phyloP scores from a whole-genome alignment of 805 yeast genomes.

The Groenewaldozyma tartarivorans region DNA sequence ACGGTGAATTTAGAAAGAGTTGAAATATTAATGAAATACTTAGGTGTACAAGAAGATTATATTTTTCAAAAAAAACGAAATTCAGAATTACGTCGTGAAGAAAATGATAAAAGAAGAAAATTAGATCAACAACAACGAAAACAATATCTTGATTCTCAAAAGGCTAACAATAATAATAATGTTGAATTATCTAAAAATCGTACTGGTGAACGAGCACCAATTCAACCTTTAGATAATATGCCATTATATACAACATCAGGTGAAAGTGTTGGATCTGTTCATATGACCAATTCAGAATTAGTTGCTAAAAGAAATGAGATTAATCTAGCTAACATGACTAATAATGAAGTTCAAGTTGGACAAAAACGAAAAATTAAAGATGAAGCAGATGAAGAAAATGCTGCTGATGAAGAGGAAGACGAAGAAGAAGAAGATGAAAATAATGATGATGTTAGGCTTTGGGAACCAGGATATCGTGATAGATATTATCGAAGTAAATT shows the following conservation, averaged over 20 bases:
- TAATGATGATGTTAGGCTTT: conserved; percentile 48
- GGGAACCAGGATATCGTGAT: conserved; percentile 80
- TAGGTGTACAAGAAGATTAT: conserved; percentile 67
- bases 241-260: conserved; percentile 75
- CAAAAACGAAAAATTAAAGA: conserved; percentile 18
- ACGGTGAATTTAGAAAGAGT: conserved; percentile 65
- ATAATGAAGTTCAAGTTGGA: conserved; percentile 45
- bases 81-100: conserved; percentile 60
- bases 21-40: conserved; percentile 52
- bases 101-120: conserved; percentile 51
- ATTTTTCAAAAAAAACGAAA: conserved; percentile 65
- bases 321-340: conserved; percentile 63
- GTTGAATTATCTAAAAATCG: conserved; percentile 41
- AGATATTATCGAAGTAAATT: conserved; percentile 78
- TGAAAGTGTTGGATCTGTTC: conserved; percentile 55
- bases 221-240: conserved; percentile 56
- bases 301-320: conserved; percentile 53
- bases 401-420: conserved; percentile 7
- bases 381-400: conserved; percentile 7
- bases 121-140: conserved; percentile 23
- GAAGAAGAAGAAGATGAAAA: conserved; percentile 34
- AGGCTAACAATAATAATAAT: conserved; percentile 7
- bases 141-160: conserved; percentile 18
- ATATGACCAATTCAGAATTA: conserved; percentile 60
- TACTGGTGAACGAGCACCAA: conserved; percentile 60